Conservation (phyloP, 2,329 filamentous ascomycete species). For the Calonectria hawksworthii region DNA sequence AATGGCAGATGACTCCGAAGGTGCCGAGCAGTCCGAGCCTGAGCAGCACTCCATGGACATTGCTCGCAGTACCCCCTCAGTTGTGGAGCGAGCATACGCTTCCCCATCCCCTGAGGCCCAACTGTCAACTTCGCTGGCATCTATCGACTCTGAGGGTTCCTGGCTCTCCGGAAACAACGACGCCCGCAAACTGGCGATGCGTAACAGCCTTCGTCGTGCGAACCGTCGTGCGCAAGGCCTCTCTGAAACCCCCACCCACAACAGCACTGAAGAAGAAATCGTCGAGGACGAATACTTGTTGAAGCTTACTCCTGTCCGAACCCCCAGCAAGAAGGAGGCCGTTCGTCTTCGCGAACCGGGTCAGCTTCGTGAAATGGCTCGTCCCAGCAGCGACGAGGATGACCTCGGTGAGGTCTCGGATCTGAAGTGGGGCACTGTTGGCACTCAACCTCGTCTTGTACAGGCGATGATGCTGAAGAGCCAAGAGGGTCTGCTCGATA, state of each 20-base stretch:
- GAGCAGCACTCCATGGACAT: constrained; percentile 56
- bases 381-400: constrained; percentile 72
- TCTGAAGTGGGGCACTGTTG: constrained; percentile 67
- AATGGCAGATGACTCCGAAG: constrained; percentile 31
- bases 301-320: constrained; percentile 53
- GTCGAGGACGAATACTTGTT: constrained; percentile 82
- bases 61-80: constrained; percentile 34
- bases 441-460: constrained; percentile 68
- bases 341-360: constrained; percentile 33
- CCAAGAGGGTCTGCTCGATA: constrained; percentile 65
- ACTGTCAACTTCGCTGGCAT: constrained; percentile 89
- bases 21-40: constrained; percentile 55
- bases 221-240: constrained; percentile 46
- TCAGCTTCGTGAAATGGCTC: constrained; percentile 57
- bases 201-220: constrained; percentile 54
- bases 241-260: constrained; percentile 57
- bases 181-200: constrained; percentile 62
- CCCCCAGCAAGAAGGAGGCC: constrained; percentile 43
- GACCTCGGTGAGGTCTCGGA: constrained; percentile 58
- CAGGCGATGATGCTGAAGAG: constrained; percentile 69
- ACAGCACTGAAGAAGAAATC: constrained; percentile 72
- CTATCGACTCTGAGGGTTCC: constrained; percentile 94
- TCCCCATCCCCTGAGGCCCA: constrained; percentile 69
- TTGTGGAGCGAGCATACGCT: constrained; percentile 42
- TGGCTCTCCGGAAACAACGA: constrained; percentile 87